Evolutionary conservation across 2,329 filamentous ascomycete genomes (phyloP), one percentile per base, ranked within the genome.

Genomic region (Cryphonectria radicalis): DNA sequence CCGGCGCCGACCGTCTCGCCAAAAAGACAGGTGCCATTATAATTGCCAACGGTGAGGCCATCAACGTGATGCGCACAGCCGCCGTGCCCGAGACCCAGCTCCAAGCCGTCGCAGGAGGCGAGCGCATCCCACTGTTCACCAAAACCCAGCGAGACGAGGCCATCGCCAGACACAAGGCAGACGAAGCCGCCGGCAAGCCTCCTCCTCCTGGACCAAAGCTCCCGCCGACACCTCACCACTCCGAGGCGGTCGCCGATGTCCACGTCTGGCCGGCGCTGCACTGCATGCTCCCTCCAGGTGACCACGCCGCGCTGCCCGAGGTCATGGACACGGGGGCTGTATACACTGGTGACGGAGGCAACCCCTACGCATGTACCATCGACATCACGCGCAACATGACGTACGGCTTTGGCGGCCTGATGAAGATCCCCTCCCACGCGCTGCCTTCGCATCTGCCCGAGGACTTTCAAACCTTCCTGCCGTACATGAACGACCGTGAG

Each of bases 221-320:
- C 6, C 63, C 66, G 17, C 67, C 71, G 19, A 13, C 50, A 7
- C 70, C 67, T 22, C 53, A 63, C 67, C 53, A 53, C 67, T 65
- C 53, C 5, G 25, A 71, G 4, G 73, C 73, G 0, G 68, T 68
- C 25, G 59, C 74, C 35, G 63, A 74, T 5, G 74, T 75, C 4
- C 74, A 77, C 57, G 70, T 76, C 25, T 77, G 75, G 75, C 76
- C 75, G 0, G 75, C 74, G 3, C 60, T 77, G 28, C 76, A 77
- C 59, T 74, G 74, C 43, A 63, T 77, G 28, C 74, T 77, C 74
- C 76, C 76, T 13, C 57, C 43, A n/a, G 62, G 67, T 11, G 60
- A 64, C 50, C 67, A 63, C n/a, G 55, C 70, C 17, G 66, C 70
- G 35, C 43, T 74, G 32, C 74, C 73, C 7, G 68, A 74, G 46